These are phyloP conservation scores for Dactylellina sp. DNA, from an alignment of 2,329 filamentous ascomycete genomes.

Conservation along the genomic window DNA sequence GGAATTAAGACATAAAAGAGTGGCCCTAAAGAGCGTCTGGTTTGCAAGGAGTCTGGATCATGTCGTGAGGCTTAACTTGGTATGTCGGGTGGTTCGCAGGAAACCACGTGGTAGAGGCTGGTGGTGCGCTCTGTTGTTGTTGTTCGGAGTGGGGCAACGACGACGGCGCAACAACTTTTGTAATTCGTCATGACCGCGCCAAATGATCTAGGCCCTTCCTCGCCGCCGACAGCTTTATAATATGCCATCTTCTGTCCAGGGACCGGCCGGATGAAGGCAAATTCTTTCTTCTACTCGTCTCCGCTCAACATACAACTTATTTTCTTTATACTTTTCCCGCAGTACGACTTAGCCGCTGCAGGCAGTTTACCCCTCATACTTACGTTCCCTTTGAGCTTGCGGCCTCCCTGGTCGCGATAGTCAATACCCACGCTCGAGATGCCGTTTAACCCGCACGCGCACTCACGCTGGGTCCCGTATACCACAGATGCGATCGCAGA, in stretches of 20 bases:
- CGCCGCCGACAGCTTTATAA: constrained; percentile 23
- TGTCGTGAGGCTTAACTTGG: too few species aligned
- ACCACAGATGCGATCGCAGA: constrained; percentile 58
- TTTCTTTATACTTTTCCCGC: too few species aligned
- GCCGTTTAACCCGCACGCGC: constrained; percentile 61
- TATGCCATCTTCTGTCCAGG: constrained; percentile 17
- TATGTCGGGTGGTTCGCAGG: background rate
- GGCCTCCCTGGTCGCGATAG: background rate
- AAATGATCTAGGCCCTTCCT: constrained; percentile 35
- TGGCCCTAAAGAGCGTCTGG: too few species aligned
- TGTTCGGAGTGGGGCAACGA: background rate
- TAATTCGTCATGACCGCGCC: constrained; percentile 55
- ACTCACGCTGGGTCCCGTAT: constrained; percentile 59
- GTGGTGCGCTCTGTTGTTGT: constrained; percentile 3
- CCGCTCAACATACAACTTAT: background rate
- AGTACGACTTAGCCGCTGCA: too few species aligned
- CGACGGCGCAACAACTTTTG: constrained; percentile 21
- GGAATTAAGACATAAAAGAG: too few species aligned
- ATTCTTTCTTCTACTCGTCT: background rate
- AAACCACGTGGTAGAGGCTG: background rate
- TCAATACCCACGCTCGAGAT: constrained; percentile 15
- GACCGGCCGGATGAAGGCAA: constrained; percentile 35
- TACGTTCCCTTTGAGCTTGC: background rate
- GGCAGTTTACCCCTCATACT: constrained; percentile 1
- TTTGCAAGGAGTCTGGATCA: too few species aligned